These are phyloP conservation scores for Syzygium jambos DNA, from an alignment of 345 rosid species.

Conservation along the genomic window DNA sequence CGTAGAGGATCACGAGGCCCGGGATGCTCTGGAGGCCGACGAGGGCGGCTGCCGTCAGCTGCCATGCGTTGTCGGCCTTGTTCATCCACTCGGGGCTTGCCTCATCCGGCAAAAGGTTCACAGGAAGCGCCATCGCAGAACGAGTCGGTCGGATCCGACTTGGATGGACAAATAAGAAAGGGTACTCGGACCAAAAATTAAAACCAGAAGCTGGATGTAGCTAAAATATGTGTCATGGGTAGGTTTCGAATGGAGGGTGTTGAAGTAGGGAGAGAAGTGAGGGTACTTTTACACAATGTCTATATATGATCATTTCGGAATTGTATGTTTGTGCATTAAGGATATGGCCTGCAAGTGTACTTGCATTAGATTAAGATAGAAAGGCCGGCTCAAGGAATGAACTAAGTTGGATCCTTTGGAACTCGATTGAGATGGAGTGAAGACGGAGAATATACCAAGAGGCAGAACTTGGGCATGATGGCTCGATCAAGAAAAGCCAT, in stretches of 20 bases:
- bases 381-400: background rate
- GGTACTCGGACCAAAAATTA: background rate
- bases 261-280: background rate
- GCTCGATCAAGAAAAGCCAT: background rate
- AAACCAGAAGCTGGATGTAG: background rate
- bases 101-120: constrained; percentile 25
- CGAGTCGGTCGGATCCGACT: background rate
- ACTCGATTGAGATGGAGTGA: background rate
- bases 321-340: background rate
- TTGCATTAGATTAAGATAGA: background rate
- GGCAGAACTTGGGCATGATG: background rate
- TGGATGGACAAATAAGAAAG: background rate
- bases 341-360: background rate
- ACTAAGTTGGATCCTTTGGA: background rate
- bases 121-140: constrained; percentile 21
- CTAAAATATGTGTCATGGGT: background rate
- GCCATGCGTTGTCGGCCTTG: constrained; percentile 51
- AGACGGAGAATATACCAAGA: background rate
- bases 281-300: background rate
- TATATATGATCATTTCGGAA: background rate
- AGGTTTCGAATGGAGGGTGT: background rate
- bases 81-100: constrained; percentile 39
- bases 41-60: constrained; percentile 43
- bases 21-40: constrained; percentile 39
- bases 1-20: constrained; percentile 40